Evolutionary conservation across 2,329 filamentous ascomycete species (phyloP), one percentile per base, ranked within the genome.

Genomic region (Meredithiella fracta): DNA sequence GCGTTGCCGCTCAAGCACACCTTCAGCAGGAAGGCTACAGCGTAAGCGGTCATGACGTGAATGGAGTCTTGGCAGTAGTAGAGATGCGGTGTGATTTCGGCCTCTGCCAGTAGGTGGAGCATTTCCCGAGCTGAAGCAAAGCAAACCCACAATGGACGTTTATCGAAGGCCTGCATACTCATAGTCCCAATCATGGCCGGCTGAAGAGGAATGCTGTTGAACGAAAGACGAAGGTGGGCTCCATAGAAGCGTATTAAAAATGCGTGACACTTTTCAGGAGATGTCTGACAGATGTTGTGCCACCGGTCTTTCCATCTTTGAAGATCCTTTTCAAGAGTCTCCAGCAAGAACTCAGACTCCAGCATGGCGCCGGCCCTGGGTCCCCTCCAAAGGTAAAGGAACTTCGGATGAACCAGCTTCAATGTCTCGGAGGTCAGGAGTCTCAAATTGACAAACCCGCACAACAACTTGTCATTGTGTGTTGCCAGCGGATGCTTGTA

Each of bases 11-110:
- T 51, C 20, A 58, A 37, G 47, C 57, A 58, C 6, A 55, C 65
- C 60, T 70, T 70, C 49, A 69, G 64, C 1, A 69, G 60, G 54
- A 69, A 69, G 2, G 67, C 66, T 11, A 68, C 66, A n/a, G 67
- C 65, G 58, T 71, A 70, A 2, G 69, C 69, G 15, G 65, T 67
- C 69, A 70, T 70, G 14, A 70, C 67, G 59, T 71, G 69, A 3
- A 71, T 62, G 1, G 68, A 70, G 53, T 70, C 68, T 59, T 71
- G 68, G 2, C 65, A 66, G 59, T 69, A 71, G 56, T 67, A 70
- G 0, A 71, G 60, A 47, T 64, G 63, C 2, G 65, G 63, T 0
- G 47, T 65, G 58, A 51, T 64, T 61, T 14, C 61, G 52, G 15
- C 63, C 62, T 17, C 53, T 11, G 44, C 49, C 5, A 69, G 65